Conservation (phyloP, 495 filamentous ascomycete species). For the Articulospora tetracladia region DNA sequence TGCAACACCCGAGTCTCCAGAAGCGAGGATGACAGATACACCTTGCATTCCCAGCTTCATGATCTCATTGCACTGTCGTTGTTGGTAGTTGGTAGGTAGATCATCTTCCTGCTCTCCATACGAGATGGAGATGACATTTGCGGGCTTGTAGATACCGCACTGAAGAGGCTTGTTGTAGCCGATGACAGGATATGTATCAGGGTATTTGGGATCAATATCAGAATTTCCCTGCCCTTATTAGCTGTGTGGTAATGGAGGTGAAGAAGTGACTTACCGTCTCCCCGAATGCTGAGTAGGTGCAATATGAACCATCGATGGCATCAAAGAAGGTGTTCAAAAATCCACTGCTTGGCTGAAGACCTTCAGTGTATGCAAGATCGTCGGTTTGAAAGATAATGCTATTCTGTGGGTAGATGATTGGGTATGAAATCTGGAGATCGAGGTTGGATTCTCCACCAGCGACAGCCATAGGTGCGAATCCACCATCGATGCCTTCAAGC, state of each 20-base stretch:
- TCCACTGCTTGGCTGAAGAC: constrained; percentile 9
- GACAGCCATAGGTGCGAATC: constrained; percentile 4
- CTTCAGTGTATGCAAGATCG: constrained; percentile 3
- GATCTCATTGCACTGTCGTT: constrained; percentile 20
- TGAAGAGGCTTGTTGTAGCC: constrained; percentile 55
- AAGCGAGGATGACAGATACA: constrained; percentile 31
- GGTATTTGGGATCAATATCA: constrained; percentile 47
- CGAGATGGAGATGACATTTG: constrained; percentile 58
- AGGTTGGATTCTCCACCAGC: constrained; percentile 10
- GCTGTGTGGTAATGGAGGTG: not conserved
- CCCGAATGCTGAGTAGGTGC: constrained; percentile 44
- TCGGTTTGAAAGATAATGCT: constrained; percentile 14
- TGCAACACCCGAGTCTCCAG: constrained; percentile 38
- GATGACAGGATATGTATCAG: constrained; percentile 38
- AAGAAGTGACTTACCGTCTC: constrained; percentile 22
- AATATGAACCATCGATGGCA: constrained; percentile 63
- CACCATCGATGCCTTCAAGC: constrained; percentile 13
- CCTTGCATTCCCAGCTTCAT: constrained; percentile 41
- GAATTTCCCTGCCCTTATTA: constrained; percentile 21
- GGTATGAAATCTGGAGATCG: constrained; percentile 8
- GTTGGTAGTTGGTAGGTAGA: constrained; percentile 44
- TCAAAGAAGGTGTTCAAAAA: constrained; percentile 48
- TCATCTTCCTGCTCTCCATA: constrained; percentile 51
- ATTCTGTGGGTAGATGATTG: constrained; percentile 14
- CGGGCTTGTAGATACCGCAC: constrained; percentile 53